Conservation (phyloP, 345 rosid species). For the Eucalyptus erythrocorys region DNA sequence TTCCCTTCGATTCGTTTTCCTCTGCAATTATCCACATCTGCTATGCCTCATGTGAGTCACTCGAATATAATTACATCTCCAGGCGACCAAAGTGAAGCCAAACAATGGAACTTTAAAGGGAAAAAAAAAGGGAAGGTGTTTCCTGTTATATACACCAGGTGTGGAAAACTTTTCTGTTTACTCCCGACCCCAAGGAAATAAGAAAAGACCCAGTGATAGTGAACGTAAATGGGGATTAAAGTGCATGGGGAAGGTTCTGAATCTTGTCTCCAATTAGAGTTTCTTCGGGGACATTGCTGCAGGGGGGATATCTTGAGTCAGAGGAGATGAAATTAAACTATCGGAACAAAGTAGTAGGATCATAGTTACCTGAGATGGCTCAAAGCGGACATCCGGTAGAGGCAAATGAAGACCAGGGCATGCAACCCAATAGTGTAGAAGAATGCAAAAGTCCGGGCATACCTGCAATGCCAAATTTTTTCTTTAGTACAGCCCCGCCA, state of each 20-base stretch:
- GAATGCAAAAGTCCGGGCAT: conserved; percentile 86
- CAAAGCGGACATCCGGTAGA: conserved; percentile 90
- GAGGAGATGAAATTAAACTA: not conserved
- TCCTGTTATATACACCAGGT: not conserved
- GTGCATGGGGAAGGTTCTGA: conserved; percentile 59
- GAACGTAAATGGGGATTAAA: conserved; percentile 7
- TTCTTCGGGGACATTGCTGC: conserved; percentile 70
- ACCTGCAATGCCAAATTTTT: conserved; percentile 25
- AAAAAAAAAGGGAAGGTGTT: not conserved
- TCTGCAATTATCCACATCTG: not conserved
- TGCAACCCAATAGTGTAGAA: conserved; percentile 92
- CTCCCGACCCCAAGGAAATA: not conserved
- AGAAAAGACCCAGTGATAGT: not conserved
- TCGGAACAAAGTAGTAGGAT: not conserved
- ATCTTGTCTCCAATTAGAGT: conserved; percentile 29
- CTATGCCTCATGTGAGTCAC: not conserved
- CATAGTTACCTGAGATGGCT: conserved; percentile 66
- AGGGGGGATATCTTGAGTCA: not conserved
- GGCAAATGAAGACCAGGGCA: conserved; percentile 82
- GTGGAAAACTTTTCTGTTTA: not conserved
- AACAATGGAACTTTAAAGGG: not conserved
- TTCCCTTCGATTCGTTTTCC: not conserved
- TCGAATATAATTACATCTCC: not conserved
- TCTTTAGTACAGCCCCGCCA: not conserved
- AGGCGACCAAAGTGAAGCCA: not conserved